These are phyloP conservation scores for Neckera pumila DNA, from an alignment of 225 moss, liverwort and hornwort genomes.

Conservation along the genomic window DNA sequence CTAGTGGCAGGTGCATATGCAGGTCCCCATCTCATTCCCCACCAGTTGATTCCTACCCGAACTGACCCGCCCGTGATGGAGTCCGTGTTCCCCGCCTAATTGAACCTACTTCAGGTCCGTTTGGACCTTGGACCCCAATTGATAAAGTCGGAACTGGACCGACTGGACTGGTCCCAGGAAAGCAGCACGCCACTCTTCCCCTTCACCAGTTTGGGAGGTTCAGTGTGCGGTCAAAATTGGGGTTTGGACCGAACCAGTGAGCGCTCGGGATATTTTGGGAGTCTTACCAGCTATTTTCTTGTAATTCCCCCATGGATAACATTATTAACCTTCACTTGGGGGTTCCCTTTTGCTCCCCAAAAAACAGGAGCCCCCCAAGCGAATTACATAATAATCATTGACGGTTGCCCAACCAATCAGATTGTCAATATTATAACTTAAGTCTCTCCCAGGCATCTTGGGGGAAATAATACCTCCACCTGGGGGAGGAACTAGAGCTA, in stretches of 20 bases:
- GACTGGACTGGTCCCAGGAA: neutral
- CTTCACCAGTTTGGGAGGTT: neutral
- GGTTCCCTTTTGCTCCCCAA: no score
- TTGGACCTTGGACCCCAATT: no score
- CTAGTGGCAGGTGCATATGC: neutral
- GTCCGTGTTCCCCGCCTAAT: neutral
- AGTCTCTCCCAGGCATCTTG: no score
- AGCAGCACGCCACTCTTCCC: neutral
- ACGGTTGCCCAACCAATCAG: no score
- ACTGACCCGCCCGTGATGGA: neutral
- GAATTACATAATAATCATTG: no score
- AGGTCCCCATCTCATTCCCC: neutral
- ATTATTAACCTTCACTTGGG: no score
- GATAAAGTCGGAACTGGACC: neutral
- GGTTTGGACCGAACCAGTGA: neutral
- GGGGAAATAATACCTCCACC: no score
- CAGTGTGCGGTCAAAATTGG: neutral
- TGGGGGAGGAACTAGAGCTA: no score
- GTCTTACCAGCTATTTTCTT: neutral
- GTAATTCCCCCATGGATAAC: accelerated
- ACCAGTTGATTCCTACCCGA: neutral
- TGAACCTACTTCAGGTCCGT: neutral
- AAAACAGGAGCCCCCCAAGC: no score
- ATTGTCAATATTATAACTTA: no score
- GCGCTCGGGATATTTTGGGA: neutral